These are phyloP conservation scores for Chlorella sp. DNA, from an alignment of 139 green algal species.

Conservation along the genomic window DNA sequence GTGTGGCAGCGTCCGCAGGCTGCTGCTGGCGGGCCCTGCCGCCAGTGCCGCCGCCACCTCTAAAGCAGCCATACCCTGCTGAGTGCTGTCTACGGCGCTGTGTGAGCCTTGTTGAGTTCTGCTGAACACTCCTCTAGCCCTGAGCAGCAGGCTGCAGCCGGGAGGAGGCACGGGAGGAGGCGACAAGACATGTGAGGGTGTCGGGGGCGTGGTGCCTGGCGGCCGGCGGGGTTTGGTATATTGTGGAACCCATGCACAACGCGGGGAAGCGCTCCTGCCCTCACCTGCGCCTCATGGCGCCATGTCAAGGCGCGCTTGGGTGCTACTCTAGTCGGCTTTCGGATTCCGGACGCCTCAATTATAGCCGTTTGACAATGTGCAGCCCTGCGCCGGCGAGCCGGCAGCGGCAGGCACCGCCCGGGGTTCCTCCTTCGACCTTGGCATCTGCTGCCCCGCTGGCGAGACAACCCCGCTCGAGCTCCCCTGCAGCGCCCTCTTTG, in stretches of 20 bases:
- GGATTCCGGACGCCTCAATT: not conserved
- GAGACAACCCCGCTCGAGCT: not conserved
- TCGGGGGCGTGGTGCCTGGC: no score
- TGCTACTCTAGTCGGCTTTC: no score
- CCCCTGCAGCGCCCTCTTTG: not conserved
- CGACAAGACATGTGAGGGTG: not conserved
- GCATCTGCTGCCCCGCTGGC: not conserved
- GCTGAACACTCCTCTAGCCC: not conserved
- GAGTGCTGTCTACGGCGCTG: not conserved
- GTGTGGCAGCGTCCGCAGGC: no score
- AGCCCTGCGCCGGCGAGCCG: no score
- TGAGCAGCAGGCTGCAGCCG: not conserved
- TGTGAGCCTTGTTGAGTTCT: not conserved
- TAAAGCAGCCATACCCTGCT: not conserved
- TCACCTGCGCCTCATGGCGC: constrained; percentile 3
- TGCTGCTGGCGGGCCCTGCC: not conserved
- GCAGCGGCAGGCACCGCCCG: no score
- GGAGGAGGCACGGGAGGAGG: not conserved
- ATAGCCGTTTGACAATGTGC: no score
- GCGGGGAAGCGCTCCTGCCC: not conserved
- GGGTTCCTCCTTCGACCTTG: not conserved
- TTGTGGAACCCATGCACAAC: not conserved
- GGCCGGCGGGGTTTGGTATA: no score
- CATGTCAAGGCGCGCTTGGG: not conserved
- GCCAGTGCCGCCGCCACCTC: not conserved